These are phyloP conservation scores for Backusella macrospora DNA, from an alignment of 192 early-diverging fungal species.

Conservation along the genomic window DNA sequence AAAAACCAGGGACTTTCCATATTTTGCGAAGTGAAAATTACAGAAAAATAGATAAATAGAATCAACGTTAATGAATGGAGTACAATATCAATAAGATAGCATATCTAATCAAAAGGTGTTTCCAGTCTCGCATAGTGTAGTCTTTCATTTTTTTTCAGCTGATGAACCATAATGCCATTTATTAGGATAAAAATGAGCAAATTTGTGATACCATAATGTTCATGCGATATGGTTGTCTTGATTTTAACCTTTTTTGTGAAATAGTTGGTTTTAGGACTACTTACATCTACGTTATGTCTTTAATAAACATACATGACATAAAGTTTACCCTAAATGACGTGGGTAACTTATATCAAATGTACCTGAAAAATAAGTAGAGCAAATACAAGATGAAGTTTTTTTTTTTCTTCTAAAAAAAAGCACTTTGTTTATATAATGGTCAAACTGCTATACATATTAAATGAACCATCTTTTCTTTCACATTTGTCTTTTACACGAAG, in stretches of 20 bases:
- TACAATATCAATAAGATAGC: not conserved
- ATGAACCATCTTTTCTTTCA: no score
- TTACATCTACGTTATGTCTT: not conserved
- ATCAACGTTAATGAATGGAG: not conserved
- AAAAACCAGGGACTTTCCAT: not conserved
- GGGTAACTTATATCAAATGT: not conserved
- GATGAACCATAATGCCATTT: not conserved
- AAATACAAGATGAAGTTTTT: no score
- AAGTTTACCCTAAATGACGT: not conserved
- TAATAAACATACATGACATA: not conserved
- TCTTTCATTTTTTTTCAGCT: not conserved
- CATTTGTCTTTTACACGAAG: no score
- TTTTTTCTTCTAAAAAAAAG: no score
- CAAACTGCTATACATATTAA: no score
- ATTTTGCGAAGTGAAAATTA: not conserved
- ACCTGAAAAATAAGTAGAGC: not conserved
- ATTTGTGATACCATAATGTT: conserved; percentile 1
- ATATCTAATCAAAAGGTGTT: not conserved
- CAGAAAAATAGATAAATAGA: not conserved
- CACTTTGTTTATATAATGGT: no score
- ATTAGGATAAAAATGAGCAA: conserved; percentile 1
- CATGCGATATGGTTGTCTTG: conserved; percentile 7
- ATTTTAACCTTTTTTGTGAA: conserved; percentile 1
- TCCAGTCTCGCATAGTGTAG: not conserved
- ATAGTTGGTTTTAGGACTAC: not conserved